Percentiles rank a stretch among this genome's conserved stretches.
phyloP scores from a whole-genome alignment of 139 green algal species.

The Chlorella ohadii region DNA sequence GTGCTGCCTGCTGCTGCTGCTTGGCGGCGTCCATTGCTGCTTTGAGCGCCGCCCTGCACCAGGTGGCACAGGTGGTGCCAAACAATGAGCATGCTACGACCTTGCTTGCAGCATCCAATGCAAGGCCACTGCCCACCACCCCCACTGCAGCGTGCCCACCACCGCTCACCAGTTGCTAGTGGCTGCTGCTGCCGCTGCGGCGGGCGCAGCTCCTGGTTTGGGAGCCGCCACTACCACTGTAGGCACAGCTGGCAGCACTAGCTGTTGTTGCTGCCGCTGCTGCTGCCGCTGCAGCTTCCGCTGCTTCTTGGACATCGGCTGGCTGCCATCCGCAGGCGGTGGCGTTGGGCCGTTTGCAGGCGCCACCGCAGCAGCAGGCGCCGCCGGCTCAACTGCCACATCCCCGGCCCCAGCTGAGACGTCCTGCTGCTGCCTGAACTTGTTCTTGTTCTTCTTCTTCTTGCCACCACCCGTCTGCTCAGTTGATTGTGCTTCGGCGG shows the following conservation, averaged over 20 bases:
- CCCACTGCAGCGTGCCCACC: too few relatives aligned
- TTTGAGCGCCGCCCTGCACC: conserved; percentile 34
- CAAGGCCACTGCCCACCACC: too few relatives aligned
- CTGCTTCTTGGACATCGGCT: not conserved
- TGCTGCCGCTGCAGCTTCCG: not conserved
- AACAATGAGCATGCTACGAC: too few relatives aligned
- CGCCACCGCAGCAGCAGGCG: not conserved
- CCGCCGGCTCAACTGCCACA: not conserved
- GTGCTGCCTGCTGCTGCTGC: not conserved
- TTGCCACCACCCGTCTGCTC: not conserved
- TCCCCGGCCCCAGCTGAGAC: not conserved
- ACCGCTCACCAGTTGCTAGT: conserved; percentile 35
- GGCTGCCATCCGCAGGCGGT: not conserved
- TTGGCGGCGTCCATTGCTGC: conserved; percentile 18
- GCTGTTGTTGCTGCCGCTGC: not conserved
- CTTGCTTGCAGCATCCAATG: too few relatives aligned
- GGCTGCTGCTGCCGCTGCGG: not conserved
- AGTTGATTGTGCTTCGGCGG: not conserved
- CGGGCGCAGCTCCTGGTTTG: conserved; percentile 1
- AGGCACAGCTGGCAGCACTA: not conserved
- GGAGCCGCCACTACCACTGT: conserved; percentile 16
- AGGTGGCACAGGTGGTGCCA: too few relatives aligned
- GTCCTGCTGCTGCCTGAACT: not conserved
- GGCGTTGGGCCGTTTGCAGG: not conserved
- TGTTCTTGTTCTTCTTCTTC: not conserved